A percentile compares a stretch with the other conserved stretches of the same genome.
Evolutionary conservation across 116 monocot genomes (phyloP).

Genomic region (Posidonia oceanica): DNA sequence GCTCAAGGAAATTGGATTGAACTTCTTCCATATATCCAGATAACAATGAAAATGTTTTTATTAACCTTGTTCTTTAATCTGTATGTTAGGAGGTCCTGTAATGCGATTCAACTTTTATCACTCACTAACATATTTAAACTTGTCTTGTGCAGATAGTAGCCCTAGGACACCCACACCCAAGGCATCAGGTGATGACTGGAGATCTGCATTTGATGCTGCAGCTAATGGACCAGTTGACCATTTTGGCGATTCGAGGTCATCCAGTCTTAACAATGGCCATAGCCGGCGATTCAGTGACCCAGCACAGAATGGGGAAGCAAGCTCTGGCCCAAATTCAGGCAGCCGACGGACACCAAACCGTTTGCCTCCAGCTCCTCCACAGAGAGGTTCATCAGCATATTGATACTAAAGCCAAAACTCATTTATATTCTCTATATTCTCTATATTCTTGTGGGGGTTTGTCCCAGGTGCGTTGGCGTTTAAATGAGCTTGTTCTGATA

Average conservation of each 20-base stretch:
- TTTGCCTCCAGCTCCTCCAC: conserved; percentile 70
- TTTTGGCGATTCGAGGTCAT: conserved; percentile 32
- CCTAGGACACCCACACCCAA: conserved; percentile 27
- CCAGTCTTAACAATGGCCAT: conserved; percentile 40
- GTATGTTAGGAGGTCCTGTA: too few species aligned
- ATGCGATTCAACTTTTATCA: too few species aligned
- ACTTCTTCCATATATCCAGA: too few species aligned
- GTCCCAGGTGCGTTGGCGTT: background rate
- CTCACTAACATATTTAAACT: background rate
- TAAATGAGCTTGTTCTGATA: conserved; percentile 1
- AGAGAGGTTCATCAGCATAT: conserved; percentile 9
- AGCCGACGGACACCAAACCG: conserved; percentile 87
- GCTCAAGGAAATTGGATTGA: too few species aligned
- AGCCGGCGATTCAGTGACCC: conserved; percentile 42
- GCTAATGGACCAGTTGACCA: conserved; percentile 53
- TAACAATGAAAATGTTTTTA: too few species aligned
- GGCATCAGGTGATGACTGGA: conserved; percentile 68
- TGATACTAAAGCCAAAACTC: background rate
- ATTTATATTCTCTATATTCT: conserved; percentile 2
- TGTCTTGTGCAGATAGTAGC: conserved; percentile 47
- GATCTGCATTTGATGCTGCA: conserved; percentile 79
- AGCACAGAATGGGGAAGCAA: conserved; percentile 54
- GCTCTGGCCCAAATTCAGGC: conserved; percentile 43
- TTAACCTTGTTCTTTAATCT: too few species aligned
- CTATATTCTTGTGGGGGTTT: conserved; percentile 2